These are phyloP conservation scores for Daedaleopsis sinensis DNA, from an alignment of 768 basidiomycete species.

Conservation along the genomic window DNA sequence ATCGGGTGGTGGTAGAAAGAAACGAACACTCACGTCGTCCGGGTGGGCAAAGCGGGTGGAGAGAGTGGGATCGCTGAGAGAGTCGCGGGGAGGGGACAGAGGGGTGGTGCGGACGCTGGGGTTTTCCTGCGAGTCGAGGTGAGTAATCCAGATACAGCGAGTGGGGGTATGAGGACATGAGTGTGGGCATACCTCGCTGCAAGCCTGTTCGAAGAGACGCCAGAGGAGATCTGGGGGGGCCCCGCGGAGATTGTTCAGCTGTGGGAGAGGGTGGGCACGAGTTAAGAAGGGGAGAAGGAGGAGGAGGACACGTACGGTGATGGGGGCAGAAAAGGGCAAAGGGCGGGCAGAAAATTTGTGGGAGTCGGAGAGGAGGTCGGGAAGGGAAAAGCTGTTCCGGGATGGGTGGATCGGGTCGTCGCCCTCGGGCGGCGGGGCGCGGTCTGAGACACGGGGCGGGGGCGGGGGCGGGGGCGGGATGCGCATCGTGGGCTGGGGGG, in stretches of 20 bases:
- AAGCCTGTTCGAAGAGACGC: slow-evolving; percentile 17
- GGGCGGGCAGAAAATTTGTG: too few species aligned
- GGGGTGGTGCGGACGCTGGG: slow-evolving; percentile 4
- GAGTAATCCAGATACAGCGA: neutral
- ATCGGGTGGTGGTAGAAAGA: neutral
- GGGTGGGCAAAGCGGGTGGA: slow-evolving; percentile 14
- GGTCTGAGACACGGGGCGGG: too few species aligned
- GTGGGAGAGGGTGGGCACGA: neutral
- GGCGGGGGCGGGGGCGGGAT: too few species aligned
- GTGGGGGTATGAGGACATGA: neutral
- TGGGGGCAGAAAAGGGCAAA: neutral
- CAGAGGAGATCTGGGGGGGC: slow-evolving; percentile 19
- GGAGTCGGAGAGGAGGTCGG: too few species aligned
- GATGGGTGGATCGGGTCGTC: too few species aligned
- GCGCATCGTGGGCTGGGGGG: too few species aligned
- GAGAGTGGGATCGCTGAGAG: neutral
- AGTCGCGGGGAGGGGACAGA: slow-evolving; percentile 4
- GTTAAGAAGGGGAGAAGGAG: neutral
- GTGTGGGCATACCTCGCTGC: slow-evolving; percentile 9
- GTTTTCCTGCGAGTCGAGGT: slow-evolving; percentile 9
- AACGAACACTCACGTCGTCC: slow-evolving; percentile 10
- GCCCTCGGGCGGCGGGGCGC: too few species aligned
- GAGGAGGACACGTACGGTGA: slow-evolving; percentile 9
- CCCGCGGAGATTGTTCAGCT: slow-evolving; percentile 15
- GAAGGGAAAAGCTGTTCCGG: too few species aligned